Conservation (phyloP, 495 filamentous ascomycete species). For the Tricharina praecox region DNA sequence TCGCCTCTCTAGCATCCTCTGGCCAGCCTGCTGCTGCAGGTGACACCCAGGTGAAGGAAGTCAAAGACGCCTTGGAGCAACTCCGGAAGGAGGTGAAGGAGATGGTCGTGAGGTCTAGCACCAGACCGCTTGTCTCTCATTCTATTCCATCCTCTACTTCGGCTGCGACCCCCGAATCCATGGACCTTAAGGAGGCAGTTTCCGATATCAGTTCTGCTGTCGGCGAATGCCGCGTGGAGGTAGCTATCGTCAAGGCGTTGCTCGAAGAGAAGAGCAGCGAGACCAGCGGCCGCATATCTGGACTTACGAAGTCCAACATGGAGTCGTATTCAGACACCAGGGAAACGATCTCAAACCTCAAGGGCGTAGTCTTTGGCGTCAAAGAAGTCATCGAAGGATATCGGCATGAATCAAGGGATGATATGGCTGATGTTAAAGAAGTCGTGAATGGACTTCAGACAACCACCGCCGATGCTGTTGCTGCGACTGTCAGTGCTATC, state of each 20-base stretch:
- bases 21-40: background rate
- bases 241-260: constrained; percentile 18
- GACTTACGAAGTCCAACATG: constrained; percentile 8
- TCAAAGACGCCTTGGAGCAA: constrained; percentile 38
- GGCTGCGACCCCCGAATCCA: background rate
- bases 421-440: constrained; percentile 8
- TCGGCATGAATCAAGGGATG: constrained; percentile 16
- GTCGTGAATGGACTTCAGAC: constrained; percentile 13
- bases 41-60: constrained; percentile 1
- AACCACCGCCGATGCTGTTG: constrained; percentile 26
- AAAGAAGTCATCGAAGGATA: constrained; percentile 12
- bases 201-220: constrained; percentile 33
- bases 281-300: constrained; percentile 12
- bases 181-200: constrained; percentile 15
- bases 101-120: constrained; percentile 34
- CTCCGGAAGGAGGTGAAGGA: constrained; percentile 46
- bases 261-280: constrained; percentile 23
- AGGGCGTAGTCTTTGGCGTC: constrained; percentile 14
- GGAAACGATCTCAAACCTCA: constrained; percentile 13
- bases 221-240: constrained; percentile 28
- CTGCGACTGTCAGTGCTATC: constrained; percentile 25
- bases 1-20: background rate
- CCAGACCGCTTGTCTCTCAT: constrained; percentile 8
- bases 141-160: background rate
- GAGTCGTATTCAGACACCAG: constrained; percentile 13